Evolutionary conservation across 1,284 basidiomycete species (phyloP).

Genomic region (Phenoliferia sp.): DNA sequence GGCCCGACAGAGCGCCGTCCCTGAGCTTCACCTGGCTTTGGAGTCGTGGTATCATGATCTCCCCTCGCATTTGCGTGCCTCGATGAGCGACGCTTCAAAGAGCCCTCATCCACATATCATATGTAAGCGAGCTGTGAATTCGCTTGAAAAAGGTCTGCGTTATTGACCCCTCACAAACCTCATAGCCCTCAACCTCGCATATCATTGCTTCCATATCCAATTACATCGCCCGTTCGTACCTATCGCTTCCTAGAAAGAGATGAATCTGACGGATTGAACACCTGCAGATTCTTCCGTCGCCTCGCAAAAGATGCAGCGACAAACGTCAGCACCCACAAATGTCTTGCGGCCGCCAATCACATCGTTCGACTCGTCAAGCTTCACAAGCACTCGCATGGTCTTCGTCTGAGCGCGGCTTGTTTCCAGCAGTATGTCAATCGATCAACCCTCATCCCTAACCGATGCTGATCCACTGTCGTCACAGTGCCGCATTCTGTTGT

Average conservation of each 20-base stretch:
- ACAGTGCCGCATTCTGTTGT: conserved; percentile 21
- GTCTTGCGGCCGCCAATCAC: conserved; percentile 15
- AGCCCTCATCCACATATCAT: conserved; percentile 26
- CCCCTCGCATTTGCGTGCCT: conserved; percentile 11
- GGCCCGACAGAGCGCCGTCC: conserved; percentile 13
- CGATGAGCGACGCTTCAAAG: conserved; percentile 15
- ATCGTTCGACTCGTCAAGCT: conserved; percentile 30
- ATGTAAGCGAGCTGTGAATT: background rate
- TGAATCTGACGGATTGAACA: background rate
- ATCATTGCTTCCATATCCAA: conserved; percentile 6
- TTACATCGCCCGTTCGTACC: conserved; percentile 3
- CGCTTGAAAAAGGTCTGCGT: background rate
- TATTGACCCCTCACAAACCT: background rate
- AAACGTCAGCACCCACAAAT: conserved; percentile 27
- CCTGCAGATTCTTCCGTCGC: conserved; percentile 24
- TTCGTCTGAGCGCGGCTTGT: conserved; percentile 10
- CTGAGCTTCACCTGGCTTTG: conserved; percentile 27
- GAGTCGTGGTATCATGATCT: conserved; percentile 21
- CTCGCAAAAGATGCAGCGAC: conserved; percentile 8
- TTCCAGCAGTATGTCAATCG: conserved; percentile 19
- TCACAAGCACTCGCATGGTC: conserved; percentile 9
- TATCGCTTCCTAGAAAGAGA: background rate
- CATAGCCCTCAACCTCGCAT: conserved; percentile 4
- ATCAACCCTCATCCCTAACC: too few species aligned
- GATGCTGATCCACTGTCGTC: background rate